Conservation (phyloP, 805 yeast genomes). For the Scheffersomyces ergatensis region DNA sequence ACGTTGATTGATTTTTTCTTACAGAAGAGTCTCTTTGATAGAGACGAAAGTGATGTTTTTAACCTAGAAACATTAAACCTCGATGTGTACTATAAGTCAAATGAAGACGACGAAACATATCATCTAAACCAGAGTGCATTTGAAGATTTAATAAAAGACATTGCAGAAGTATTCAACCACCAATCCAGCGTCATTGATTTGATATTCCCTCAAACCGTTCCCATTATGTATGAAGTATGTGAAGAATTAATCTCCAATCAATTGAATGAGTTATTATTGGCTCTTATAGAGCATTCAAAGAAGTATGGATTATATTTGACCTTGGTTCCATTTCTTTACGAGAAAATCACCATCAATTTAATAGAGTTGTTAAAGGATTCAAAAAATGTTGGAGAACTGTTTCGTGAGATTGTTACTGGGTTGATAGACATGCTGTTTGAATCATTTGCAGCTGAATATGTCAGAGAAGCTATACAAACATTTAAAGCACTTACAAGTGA, state of each 20-base stretch:
- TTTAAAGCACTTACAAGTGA: conserved; percentile 24
- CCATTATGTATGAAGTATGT: conserved; percentile 47
- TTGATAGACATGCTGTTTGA: conserved; percentile 43
- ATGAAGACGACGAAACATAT: conserved; percentile 3
- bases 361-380: conserved; percentile 23
- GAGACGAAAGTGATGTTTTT: conserved; percentile 27
- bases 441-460: conserved; percentile 37
- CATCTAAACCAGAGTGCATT: conserved; percentile 13
- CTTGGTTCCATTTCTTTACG: conserved; percentile 40
- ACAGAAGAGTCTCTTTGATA: conserved; percentile 41
- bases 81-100: conserved; percentile 17
- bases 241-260: conserved; percentile 45
- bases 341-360: conserved; percentile 22
- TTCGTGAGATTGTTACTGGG: conserved; percentile 26
- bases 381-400: conserved; percentile 37
- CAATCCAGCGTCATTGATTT: conserved; percentile 38
- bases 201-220: conserved; percentile 43
- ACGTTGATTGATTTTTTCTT: conserved; percentile 43
- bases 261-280: conserved; percentile 29
- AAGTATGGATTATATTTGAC: conserved; percentile 26
- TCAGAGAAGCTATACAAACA: conserved; percentile 30
- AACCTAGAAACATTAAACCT: conserved; percentile 25
- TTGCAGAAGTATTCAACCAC: conserved; percentile 35
- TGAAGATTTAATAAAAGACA: conserved; percentile 19
- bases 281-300: conserved; percentile 26